These are phyloP conservation scores for Inga laurina DNA, from an alignment of 306 rosid species.

Conservation along the genomic window DNA sequence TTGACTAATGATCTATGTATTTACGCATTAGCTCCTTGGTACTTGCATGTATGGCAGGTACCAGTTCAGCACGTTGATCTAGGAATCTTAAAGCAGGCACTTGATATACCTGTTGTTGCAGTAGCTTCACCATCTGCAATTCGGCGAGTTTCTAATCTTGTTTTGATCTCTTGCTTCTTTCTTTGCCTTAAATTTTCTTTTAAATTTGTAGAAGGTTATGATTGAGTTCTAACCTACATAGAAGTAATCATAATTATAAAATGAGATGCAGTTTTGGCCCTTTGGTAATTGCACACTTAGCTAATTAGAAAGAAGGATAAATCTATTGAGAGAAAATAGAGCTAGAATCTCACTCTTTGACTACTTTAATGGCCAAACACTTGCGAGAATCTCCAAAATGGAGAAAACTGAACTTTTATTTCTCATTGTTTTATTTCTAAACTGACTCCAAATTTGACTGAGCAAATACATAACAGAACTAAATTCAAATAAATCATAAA, in stretches of 20 bases:
- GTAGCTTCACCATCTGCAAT: slow-evolving; percentile 96
- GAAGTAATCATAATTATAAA: slow-evolving; percentile 10
- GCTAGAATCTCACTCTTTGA: not conserved
- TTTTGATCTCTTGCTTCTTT: not conserved
- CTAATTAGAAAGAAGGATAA: not conserved
- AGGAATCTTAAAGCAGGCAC: slow-evolving; percentile 67
- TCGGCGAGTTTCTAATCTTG: slow-evolving; percentile 50
- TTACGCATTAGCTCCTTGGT: slow-evolving; percentile 26
- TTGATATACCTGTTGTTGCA: slow-evolving; percentile 77
- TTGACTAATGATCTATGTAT: slow-evolving; percentile 8
- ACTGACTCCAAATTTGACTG: not conserved
- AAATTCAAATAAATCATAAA: not conserved
- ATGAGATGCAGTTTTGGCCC: slow-evolving; percentile 24
- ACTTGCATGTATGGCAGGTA: slow-evolving; percentile 54
- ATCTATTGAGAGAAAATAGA: too few relatives aligned
- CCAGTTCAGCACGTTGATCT: slow-evolving; percentile 76
- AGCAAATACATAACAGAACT: not conserved
- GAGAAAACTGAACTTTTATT: not conserved
- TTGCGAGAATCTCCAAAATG: not conserved
- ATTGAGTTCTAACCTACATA: slow-evolving; percentile 14
- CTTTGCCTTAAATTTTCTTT: not conserved
- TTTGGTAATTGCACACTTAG: not conserved
- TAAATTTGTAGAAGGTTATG: not conserved
- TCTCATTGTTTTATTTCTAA: not conserved
- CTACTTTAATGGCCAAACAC: not conserved